Base-by-base conservation (phyloP, 176 grass and related monocot species). In the Stipa capillata region DNA sequence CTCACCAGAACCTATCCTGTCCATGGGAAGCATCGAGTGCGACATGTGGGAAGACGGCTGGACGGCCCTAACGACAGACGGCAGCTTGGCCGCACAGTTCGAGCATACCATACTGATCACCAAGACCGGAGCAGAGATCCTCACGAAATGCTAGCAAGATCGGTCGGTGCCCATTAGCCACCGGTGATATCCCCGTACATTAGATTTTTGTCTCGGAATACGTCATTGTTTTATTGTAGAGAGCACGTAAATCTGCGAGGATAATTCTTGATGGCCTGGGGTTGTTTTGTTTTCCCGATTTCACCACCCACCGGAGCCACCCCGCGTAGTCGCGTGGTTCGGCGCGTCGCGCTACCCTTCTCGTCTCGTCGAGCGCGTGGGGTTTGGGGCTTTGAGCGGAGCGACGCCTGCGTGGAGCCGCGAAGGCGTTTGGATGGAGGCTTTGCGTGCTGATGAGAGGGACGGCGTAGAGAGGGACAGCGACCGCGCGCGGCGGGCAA, bases 21-120 rank as follows among this genome's bases (percentile, higher is more conserved):
- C 95, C 28, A 75, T 79, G 88, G 92, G 91, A 33, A 87, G 85
- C 85, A 83, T 47, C 18, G 92, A 90, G 0, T 85, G 86, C 47
- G 73, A 90, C 43, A 94, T 89, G 80, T 94, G 95, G 87, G 87
- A 87, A 52, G 92, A 97, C 73, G 87, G 89, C 29, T 97, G 95
- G 95, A 94, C 95, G 40, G 79, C 91, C 6, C 66, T 97, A 17
- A 90, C 91, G 60, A 86, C 91, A 20, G 91, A 97, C 44, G 91
- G 94, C 21, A 89, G 91, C 85, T 4, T 75, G 17, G 85, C 94
- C 8, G 92, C 91, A 43, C 94, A 94, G 78, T 94, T 92, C 39
- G 94, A 97, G 85, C 94, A 97, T 67, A 92, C 91, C 15, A 89
- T 97, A 43, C 69, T 97, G 6, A 89, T 97, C 45, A 97, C 91